Conservation (phyloP, 2,329 filamentous ascomycete genomes). For the Diaporthe caulivora region DNA sequence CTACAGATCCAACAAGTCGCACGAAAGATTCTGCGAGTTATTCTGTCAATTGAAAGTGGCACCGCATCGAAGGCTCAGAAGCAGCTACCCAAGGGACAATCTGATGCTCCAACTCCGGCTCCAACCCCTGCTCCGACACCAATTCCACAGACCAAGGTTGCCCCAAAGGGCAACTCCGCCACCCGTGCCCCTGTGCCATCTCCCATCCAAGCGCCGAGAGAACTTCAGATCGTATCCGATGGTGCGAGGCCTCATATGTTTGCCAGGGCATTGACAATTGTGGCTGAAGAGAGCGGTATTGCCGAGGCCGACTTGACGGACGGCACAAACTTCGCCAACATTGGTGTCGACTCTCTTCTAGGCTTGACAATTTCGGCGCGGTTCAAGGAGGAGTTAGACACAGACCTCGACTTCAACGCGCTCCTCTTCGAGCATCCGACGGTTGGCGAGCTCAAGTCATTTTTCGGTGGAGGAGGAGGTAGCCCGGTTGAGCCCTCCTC, state of each 20-base stretch:
- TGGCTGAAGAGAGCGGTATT: conserved; percentile 21
- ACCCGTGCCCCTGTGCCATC: background rate
- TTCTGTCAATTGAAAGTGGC: background rate
- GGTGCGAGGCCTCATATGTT: background rate
- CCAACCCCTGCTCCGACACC: background rate
- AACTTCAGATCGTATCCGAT: background rate
- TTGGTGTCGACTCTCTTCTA: conserved; percentile 52
- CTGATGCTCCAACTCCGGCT: background rate
- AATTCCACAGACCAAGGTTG: background rate
- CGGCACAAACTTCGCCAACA: conserved; percentile 46
- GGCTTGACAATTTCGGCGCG: conserved; percentile 48
- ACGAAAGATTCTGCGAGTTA: background rate
- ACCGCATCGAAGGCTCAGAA: background rate
- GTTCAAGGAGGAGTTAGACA: conserved; percentile 49
- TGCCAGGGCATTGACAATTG: background rate
- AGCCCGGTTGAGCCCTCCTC: background rate
- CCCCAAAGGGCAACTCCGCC: background rate
- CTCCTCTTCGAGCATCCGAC: conserved; percentile 47
- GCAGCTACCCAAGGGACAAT: background rate
- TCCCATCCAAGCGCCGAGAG: background rate
- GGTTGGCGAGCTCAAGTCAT: background rate
- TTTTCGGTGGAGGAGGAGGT: background rate
- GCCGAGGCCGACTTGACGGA: conserved; percentile 39
- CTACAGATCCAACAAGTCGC: background rate
- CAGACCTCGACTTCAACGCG: conserved; percentile 45